phyloP scores from a whole-genome alignment of 2,329 filamentous ascomycete genomes.

The Xylaria sp. region DNA sequence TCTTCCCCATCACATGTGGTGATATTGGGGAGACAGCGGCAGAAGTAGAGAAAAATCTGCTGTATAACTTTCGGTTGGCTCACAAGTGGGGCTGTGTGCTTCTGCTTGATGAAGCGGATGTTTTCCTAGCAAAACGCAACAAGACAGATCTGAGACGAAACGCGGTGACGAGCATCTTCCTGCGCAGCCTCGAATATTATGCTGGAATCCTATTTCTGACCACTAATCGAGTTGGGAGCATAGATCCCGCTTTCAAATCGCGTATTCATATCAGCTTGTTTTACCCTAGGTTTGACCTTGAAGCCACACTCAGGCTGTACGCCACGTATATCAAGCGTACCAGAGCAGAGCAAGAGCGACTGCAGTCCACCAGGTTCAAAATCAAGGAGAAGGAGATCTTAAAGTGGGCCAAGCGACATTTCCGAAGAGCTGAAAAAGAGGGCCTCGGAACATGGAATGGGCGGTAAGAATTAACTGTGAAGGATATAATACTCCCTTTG shows the following conservation, averaged over 20 bases:
- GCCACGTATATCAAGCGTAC: not conserved
- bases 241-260: not conserved
- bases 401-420: not conserved
- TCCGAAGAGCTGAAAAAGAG: not conserved
- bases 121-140: too few species aligned
- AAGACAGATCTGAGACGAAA: too few species aligned
- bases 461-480: not conserved
- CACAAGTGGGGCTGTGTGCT: conserved; percentile 9
- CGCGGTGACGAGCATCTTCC: too few species aligned
- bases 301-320: not conserved
- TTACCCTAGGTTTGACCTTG: not conserved
- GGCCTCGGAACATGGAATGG: not conserved
- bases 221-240: not conserved
- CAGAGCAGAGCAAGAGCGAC: not conserved
- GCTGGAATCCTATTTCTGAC: not conserved
- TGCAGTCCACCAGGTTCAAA: too few species aligned
- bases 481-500: too few species aligned
- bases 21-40: conserved; percentile 3
- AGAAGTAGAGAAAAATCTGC: not conserved
- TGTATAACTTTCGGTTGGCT: not conserved
- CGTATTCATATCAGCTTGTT: not conserved
- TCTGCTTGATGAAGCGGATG: conserved; percentile 4
- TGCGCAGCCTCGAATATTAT: not conserved
- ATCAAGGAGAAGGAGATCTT: not conserved
- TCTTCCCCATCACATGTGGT: conserved; percentile 2